These are phyloP conservation scores for Pholiota molesta DNA, from an alignment of 768 basidiomycete genomes.

Conservation along the genomic window DNA sequence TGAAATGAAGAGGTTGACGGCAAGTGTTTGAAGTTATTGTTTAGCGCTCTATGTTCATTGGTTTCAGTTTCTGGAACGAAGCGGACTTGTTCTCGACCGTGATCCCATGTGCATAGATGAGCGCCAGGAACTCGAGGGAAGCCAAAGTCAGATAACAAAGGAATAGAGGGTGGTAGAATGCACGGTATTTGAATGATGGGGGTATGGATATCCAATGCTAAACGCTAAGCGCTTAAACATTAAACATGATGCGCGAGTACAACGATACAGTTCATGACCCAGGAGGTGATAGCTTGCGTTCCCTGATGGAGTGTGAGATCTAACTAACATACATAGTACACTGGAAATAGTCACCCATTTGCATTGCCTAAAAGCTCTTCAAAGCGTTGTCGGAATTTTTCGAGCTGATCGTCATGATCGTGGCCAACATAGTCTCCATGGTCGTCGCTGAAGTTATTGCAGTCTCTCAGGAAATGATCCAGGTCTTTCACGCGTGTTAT, in stretches of 20 bases:
- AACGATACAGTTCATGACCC: background rate
- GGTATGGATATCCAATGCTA: background rate
- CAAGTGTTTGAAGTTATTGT: background rate
- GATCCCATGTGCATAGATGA: too few species aligned
- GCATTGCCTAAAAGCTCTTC: slow-evolving; percentile 25
- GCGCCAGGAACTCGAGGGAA: too few species aligned
- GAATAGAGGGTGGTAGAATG: too few species aligned
- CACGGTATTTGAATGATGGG: too few species aligned
- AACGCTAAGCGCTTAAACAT: too few species aligned
- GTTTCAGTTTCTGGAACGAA: too few species aligned
- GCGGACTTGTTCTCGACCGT: too few species aligned
- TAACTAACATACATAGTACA: too few species aligned
- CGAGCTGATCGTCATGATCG: slow-evolving; percentile 33
- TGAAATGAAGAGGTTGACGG: background rate
- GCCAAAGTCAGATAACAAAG: too few species aligned
- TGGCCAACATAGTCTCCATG: slow-evolving; percentile 41
- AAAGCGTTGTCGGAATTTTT: slow-evolving; percentile 15
- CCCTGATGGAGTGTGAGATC: slow-evolving; percentile 3
- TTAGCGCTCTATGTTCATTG: too few species aligned
- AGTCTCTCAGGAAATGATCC: slow-evolving; percentile 66
- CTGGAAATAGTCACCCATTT: slow-evolving; percentile 7
- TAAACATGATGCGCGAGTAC: background rate
- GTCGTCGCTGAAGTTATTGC: slow-evolving; percentile 57
- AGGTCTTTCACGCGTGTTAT: slow-evolving; percentile 56
- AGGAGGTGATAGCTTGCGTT: slow-evolving; percentile 12